Percentiles rank a stretch among this genome's conserved stretches.
Evolutionary conservation across 2,329 filamentous ascomycete genomes (phyloP).

Genomic region (Herpotrichia juniperi): DNA sequence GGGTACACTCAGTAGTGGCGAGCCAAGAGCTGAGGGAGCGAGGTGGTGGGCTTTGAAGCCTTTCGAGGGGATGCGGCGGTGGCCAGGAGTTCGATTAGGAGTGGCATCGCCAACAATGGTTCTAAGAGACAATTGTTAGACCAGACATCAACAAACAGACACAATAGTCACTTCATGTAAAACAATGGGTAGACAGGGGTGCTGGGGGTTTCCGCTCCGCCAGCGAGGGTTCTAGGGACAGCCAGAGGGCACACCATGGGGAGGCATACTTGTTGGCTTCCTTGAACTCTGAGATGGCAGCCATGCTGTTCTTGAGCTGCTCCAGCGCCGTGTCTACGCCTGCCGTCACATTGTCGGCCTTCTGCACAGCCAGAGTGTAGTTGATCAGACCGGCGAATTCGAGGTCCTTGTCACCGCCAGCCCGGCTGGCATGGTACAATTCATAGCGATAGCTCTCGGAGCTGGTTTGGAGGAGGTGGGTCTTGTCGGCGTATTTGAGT

Average conservation of each 20-base stretch:
- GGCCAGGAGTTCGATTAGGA: slow-evolving; percentile 37
- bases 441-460: slow-evolving; percentile 63
- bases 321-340: slow-evolving; percentile 66
- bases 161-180: not conserved
- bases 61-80: slow-evolving; percentile 45
- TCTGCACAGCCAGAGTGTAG: slow-evolving; percentile 61
- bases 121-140: slow-evolving; percentile 39
- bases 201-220: slow-evolving; percentile 1
- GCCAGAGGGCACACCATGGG: slow-evolving; percentile 22
- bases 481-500: slow-evolving; percentile 64
- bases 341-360: slow-evolving; percentile 60
- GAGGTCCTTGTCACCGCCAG: slow-evolving; percentile 53
- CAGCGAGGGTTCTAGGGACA: slow-evolving; percentile 9
- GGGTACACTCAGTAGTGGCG: slow-evolving; percentile 46
- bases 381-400: slow-evolving; percentile 63
- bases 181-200: slow-evolving; percentile 5
- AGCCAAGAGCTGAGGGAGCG: slow-evolving; percentile 43
- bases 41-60: slow-evolving; percentile 43
- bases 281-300: slow-evolving; percentile 64
- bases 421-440: slow-evolving; percentile 57
- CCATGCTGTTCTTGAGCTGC: slow-evolving; percentile 64
- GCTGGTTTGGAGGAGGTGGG: slow-evolving; percentile 59
- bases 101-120: slow-evolving; percentile 44
- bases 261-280: slow-evolving; percentile 62
- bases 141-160: slow-evolving; percentile 13